These are phyloP conservation scores for Candida arabinofermentans DNA, from an alignment of 805 yeast species.

Conservation along the genomic window DNA sequence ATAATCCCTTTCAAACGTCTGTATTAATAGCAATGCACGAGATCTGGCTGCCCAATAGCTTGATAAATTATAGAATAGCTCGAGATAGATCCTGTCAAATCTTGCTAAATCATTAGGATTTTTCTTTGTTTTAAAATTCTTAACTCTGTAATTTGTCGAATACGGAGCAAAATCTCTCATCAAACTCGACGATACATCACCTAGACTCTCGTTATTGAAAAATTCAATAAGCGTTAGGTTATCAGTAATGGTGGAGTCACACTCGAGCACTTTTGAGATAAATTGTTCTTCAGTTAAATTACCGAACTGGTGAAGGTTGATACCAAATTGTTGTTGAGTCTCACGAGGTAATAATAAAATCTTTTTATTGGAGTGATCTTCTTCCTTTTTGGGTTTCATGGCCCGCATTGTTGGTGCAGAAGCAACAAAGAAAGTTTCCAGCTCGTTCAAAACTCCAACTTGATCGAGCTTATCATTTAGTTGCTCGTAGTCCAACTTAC, in stretches of 20 bases:
- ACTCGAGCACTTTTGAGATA: slow-evolving; percentile 49
- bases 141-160: slow-evolving; percentile 42
- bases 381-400: slow-evolving; percentile 30
- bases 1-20: slow-evolving; percentile 62
- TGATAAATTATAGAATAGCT: slow-evolving; percentile 61
- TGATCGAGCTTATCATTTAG: slow-evolving; percentile 48
- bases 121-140: slow-evolving; percentile 42
- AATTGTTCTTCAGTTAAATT: slow-evolving; percentile 50
- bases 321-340: slow-evolving; percentile 74
- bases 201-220: slow-evolving; percentile 61
- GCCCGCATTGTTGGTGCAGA: slow-evolving; percentile 22
- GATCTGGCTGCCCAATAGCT: slow-evolving; percentile 71
- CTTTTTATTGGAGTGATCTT: slow-evolving; percentile 40
- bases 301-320: slow-evolving; percentile 65
- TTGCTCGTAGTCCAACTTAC: slow-evolving; percentile 36
- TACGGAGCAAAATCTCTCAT: slow-evolving; percentile 62
- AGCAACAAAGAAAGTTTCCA: slow-evolving; percentile 56
- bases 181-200: slow-evolving; percentile 52
- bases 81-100: slow-evolving; percentile 67
- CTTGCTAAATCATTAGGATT: slow-evolving; percentile 58
- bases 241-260: slow-evolving; percentile 52
- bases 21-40: slow-evolving; percentile 52
- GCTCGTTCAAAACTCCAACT: slow-evolving; percentile 61
- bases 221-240: slow-evolving; percentile 64
- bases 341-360: slow-evolving; percentile 63